Conservation (phyloP, 2,329 filamentous ascomycete species). For the Trichoderma hamatum region DNA sequence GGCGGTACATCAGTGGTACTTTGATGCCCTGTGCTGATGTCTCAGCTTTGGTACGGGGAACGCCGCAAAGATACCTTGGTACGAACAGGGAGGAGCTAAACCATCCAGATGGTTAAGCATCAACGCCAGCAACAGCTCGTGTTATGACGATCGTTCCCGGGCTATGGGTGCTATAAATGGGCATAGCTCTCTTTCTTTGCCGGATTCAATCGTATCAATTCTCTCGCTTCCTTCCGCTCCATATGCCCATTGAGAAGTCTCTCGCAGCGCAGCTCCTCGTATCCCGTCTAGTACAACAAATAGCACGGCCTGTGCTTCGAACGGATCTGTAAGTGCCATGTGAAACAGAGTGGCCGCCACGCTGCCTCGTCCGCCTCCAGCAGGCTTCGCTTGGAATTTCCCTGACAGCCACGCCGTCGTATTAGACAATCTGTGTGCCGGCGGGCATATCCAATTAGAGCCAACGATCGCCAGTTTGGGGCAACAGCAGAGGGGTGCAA, state of each 20-base stretch:
- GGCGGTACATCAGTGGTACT: not conserved
- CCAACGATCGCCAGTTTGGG: not conserved
- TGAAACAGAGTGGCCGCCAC: slow-evolving; percentile 4
- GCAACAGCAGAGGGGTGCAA: not conserved
- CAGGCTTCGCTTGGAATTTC: slow-evolving; percentile 22
- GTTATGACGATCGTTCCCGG: not conserved
- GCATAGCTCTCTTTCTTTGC: not conserved
- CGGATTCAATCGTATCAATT: not conserved
- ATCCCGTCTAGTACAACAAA: not conserved
- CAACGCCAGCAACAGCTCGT: slow-evolving; percentile 2
- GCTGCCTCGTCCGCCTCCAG: slow-evolving; percentile 8
- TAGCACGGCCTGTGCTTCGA: not conserved
- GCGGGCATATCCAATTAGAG: not conserved
- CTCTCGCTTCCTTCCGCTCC: not conserved
- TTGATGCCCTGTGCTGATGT: not conserved
- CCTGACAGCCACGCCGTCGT: slow-evolving; percentile 12
- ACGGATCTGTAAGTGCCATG: slow-evolving; percentile 1
- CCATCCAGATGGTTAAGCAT: slow-evolving; percentile 9
- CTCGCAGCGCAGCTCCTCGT: not conserved
- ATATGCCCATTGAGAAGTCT: not conserved
- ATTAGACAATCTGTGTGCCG: slow-evolving; percentile 19
- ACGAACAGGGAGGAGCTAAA: slow-evolving; percentile 18
- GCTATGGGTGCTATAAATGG: not conserved
- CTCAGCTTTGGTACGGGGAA: slow-evolving; percentile 11
- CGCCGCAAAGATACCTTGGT: not conserved